Percentiles rank a stretch among this genome's conserved stretches.
Evolutionary conservation across 768 basidiomycete genomes (phyloP).

Genomic region (Kwoniella sp.): DNA sequence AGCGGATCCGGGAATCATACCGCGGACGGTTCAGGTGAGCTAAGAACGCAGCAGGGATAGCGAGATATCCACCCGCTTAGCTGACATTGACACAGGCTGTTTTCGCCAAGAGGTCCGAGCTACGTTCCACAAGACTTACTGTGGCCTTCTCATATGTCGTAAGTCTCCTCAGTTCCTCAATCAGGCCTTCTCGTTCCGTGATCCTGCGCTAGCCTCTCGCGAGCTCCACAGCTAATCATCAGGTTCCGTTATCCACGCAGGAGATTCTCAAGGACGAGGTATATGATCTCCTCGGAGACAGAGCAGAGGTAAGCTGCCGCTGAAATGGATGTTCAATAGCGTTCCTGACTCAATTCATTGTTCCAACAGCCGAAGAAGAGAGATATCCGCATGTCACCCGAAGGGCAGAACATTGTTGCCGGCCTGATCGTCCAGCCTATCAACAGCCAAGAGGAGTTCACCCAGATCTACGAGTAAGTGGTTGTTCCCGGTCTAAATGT

Average conservation of each 20-base stretch:
- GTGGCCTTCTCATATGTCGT: constrained; percentile 68
- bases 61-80: too few relatives aligned
- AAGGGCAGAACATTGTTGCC: constrained; percentile 64
- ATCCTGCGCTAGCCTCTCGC: too few relatives aligned
- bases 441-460: constrained; percentile 61
- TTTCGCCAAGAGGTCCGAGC: constrained; percentile 46
- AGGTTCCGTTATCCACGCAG: constrained; percentile 2
- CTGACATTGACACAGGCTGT: constrained; percentile 10
- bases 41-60: not conserved
- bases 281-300: constrained; percentile 71
- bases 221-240: not conserved
- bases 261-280: constrained; percentile 92
- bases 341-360: not conserved
- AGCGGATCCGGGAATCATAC: constrained; percentile 79
- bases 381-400: constrained; percentile 63
- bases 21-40: constrained; percentile 71
- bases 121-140: constrained; percentile 57
- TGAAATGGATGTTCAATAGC: too few relatives aligned
- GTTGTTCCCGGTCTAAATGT: too few relatives aligned
- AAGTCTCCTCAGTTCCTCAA: not conserved
- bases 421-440: constrained; percentile 60
- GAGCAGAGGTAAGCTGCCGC: constrained; percentile 20
- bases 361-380: constrained; percentile 58
- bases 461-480: constrained; percentile 56
- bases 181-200: too few relatives aligned